Percentiles rank a stretch among this genome's conserved stretches.
These are phyloP conservation scores for Podospora didyma DNA, from an alignment of 495 filamentous ascomycete species.

Conservation along the genomic window DNA sequence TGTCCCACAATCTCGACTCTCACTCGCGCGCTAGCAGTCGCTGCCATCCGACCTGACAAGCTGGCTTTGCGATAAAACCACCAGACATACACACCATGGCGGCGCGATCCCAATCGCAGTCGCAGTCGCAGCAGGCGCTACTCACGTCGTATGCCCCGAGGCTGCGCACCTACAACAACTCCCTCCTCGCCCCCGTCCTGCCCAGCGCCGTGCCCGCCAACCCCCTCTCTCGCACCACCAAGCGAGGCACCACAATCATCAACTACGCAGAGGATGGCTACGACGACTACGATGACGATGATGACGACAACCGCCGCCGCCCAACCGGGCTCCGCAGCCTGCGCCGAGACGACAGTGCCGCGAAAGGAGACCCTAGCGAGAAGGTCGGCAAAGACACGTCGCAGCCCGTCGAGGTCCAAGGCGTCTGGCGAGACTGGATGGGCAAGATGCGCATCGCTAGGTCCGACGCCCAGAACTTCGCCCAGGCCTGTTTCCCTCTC, in stretches of 20 bases:
- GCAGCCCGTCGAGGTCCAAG: conserved; percentile 77
- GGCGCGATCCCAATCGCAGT: conserved; percentile 29
- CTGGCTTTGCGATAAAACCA: neutral
- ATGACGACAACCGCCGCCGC: conserved; percentile 64
- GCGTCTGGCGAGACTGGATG: conserved; percentile 95
- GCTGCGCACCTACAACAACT: conserved; percentile 86
- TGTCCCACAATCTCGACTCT: no score
- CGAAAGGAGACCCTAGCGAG: conserved; percentile 56
- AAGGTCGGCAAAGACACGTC: conserved; percentile 81
- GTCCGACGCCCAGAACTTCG: conserved; percentile 72
- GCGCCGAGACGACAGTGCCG: conserved; percentile 66
- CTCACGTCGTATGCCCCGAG: conserved; percentile 89
- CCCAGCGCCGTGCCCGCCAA: conserved; percentile 59
- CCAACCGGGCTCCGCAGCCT: conserved; percentile 83
- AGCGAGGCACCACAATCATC: conserved; percentile 91
- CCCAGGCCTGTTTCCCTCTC: conserved; percentile 79
- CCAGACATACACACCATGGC: conserved; percentile 37
- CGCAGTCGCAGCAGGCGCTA: conserved; percentile 66
- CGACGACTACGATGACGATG: conserved; percentile 92
- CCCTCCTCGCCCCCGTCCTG: conserved; percentile 83
- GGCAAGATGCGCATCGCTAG: conserved; percentile 55
- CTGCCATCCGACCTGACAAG: neutral
- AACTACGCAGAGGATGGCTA: conserved; percentile 97
- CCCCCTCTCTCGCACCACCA: conserved; percentile 79
- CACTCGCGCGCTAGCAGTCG: no score